phyloP scores from a whole-genome alignment of 2,329 filamentous ascomycete species.

The Penicillium sp. region DNA sequence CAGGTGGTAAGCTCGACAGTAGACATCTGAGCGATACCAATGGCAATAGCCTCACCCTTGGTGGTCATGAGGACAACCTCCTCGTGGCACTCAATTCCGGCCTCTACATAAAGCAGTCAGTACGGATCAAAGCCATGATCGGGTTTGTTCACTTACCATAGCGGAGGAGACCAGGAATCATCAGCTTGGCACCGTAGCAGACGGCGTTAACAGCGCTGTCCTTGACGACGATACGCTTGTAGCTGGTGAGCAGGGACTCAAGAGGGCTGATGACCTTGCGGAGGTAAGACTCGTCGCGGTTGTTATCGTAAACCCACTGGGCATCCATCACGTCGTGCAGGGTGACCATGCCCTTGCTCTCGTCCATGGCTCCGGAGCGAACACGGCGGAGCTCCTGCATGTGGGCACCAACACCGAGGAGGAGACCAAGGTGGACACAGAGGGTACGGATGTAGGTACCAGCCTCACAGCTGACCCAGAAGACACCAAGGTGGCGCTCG shows the following conservation, averaged over 20 bases:
- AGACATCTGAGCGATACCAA: constrained; percentile 96
- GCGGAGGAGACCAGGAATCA: constrained; percentile 92
- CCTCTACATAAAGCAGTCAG: constrained; percentile 54
- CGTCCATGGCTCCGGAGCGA: constrained; percentile 89
- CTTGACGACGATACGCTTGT: constrained; percentile 98
- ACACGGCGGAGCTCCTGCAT: constrained; percentile 98
- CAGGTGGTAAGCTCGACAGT: constrained; percentile 95
- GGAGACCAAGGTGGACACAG: constrained; percentile 82
- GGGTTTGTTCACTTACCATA: constrained; percentile 60
- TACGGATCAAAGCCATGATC: neutral
- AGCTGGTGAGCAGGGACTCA: constrained; percentile 84
- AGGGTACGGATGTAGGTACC: constrained; percentile 98
- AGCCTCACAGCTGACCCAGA: constrained; percentile 99
- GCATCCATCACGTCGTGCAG: constrained; percentile 94
- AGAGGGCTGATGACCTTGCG: constrained; percentile 87
- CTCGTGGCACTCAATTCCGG: constrained; percentile 87
- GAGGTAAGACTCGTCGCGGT: constrained; percentile 87
- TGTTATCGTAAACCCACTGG: constrained; percentile 95
- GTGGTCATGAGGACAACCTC: constrained; percentile 98
- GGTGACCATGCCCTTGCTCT: constrained; percentile 83
- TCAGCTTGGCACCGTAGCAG: constrained; percentile 97
- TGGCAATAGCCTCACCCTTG: constrained; percentile 96
- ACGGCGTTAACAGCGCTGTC: constrained; percentile 95
- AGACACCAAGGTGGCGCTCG: constrained; percentile 92
- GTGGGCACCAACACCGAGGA: constrained; percentile 82